Evolutionary conservation across 768 basidiomycete species (phyloP).

Genomic region (Hypholoma sublateritium): DNA sequence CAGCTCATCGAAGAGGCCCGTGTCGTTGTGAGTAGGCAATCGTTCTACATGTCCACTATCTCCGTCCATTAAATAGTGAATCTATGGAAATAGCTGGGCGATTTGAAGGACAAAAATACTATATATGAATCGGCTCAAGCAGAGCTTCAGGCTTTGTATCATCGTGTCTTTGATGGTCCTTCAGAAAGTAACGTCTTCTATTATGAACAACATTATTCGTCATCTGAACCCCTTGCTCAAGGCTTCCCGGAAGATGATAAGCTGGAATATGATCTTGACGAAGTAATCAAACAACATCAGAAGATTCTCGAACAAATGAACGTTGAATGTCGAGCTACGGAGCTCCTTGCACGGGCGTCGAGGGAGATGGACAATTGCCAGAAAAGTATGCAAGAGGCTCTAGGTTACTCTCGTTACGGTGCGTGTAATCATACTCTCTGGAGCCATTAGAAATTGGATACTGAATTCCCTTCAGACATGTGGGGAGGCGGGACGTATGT

Average conservation of each 20-base stretch:
- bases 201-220: neutral
- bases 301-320: slow-evolving; percentile 35
- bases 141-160: slow-evolving; percentile 39
- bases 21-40: slow-evolving; percentile 28
- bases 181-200: slow-evolving; percentile 30
- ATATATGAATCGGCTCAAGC: slow-evolving; percentile 29
- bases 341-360: slow-evolving; percentile 38
- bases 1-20: slow-evolving; percentile 35
- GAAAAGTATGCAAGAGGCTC: slow-evolving; percentile 33
- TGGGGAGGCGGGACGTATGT: slow-evolving; percentile 39
- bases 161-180: slow-evolving; percentile 42
- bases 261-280: slow-evolving; percentile 37
- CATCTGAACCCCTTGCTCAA: slow-evolving; percentile 9
- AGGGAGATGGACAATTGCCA: slow-evolving; percentile 30
- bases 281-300: slow-evolving; percentile 31
- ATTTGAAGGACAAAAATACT: slow-evolving; percentile 30
- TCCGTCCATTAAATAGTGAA: neutral
- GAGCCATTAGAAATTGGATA: neutral
- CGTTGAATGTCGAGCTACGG: slow-evolving; percentile 39
- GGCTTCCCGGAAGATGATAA: slow-evolving; percentile 47
- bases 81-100: slow-evolving; percentile 25
- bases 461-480: slow-evolving; percentile 29
- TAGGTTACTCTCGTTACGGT: slow-evolving; percentile 43
- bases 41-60: neutral
- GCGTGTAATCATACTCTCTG: slow-evolving; percentile 1